Conservation (phyloP, 2,329 filamentous ascomycete genomes). For the Phialophora chinensis region DNA sequence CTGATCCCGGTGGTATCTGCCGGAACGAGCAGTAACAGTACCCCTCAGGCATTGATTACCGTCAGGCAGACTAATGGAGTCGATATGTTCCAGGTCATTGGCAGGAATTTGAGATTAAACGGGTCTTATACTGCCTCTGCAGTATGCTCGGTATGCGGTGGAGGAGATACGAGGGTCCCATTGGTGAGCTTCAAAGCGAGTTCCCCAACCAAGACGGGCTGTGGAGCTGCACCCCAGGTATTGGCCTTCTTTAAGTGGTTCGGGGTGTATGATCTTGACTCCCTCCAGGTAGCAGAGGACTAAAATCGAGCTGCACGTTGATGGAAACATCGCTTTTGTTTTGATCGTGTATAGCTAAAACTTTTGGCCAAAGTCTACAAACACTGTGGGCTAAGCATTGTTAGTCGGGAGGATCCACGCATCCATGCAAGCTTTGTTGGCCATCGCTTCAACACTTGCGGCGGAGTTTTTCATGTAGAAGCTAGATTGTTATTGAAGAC, state of each 20-base stretch:
- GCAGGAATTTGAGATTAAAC: slow-evolving; percentile 1
- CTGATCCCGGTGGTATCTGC: not conserved
- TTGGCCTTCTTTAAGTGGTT: slow-evolving; percentile 11
- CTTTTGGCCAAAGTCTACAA: no score
- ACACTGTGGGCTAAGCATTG: no score
- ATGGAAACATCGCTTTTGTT: no score
- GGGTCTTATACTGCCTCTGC: slow-evolving; percentile 4
- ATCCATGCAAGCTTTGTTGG: not conserved
- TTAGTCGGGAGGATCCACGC: no score
- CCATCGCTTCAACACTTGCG: no score
- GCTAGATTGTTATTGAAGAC: no score
- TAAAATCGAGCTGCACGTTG: not conserved
- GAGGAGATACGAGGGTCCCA: not conserved
- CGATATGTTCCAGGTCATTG: slow-evolving; percentile 10
- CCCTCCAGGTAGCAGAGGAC: not conserved
- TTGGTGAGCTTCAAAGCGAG: slow-evolving; percentile 11
- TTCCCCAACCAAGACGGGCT: not conserved
- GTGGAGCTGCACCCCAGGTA: slow-evolving; percentile 4
- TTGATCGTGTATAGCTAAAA: no score
- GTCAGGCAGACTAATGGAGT: not conserved
- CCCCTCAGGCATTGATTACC: not conserved
- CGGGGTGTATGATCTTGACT: slow-evolving; percentile 9
- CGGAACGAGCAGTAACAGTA: not conserved
- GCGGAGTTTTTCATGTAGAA: no score
- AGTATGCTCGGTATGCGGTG: not conserved